These are phyloP conservation scores for Jasminum sambac DNA, from an alignment of 257 asterid species.

Conservation along the genomic window DNA sequence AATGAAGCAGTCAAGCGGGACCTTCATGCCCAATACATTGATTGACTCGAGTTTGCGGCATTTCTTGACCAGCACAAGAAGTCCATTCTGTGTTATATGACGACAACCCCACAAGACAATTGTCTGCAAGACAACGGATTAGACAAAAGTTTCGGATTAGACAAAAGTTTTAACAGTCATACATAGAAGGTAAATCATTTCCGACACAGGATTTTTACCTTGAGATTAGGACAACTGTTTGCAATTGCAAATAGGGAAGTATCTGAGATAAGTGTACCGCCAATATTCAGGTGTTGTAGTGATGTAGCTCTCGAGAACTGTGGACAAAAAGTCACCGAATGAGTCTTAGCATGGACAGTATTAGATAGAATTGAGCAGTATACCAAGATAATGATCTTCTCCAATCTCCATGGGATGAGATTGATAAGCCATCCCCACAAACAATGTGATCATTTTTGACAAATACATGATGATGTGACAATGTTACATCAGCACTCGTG, in stretches of 20 bases:
- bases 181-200: not conserved
- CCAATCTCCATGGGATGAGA: no score
- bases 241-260: constrained; percentile 68
- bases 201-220: constrained; percentile 38
- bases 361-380: no score
- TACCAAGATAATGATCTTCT: no score
- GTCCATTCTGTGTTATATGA: constrained; percentile 80
- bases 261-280: constrained; percentile 88
- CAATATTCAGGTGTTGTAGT: constrained; percentile 76
- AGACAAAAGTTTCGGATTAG: not conserved
- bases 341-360: no score
- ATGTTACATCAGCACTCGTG: no score
- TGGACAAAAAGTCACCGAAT: not conserved
- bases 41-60: constrained; percentile 75
- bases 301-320: constrained; percentile 74
- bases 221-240: constrained; percentile 68
- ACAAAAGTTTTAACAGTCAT: not conserved
- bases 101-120: constrained; percentile 89
- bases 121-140: constrained; percentile 43
- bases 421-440: no score
- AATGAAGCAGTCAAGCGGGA: constrained; percentile 68
- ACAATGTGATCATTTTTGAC: no score
- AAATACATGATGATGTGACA: no score
- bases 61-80: constrained; percentile 65
- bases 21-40: constrained; percentile 83